Base-by-base conservation (phyloP, 306 rosid genomes). In the Hylodesmum podocarpum region DNA sequence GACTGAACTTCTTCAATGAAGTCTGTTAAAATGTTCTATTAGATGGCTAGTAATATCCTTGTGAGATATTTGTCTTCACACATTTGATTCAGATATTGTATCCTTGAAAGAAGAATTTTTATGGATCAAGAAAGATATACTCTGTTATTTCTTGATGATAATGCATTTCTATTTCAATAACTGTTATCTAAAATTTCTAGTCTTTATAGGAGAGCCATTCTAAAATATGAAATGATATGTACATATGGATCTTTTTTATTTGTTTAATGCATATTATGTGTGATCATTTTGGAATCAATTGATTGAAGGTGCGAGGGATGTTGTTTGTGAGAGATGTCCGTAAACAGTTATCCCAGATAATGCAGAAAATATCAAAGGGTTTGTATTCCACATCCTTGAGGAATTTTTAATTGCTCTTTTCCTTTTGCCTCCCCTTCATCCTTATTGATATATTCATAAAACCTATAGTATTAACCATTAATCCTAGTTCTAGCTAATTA, bases 261-360 rank as follows among this genome's bases (percentile, higher is more conserved):
- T 76, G n/a, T 72, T 74, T 40, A 41, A 46, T 41, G 40, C 77
- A 25, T 40, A 8, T 31, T 73, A 39, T 18, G 49, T 41, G 49
- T 80, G 64, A 76, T 78, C 76, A 55, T 57, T 67, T 39, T 67
- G 65, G 69, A 80, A 74, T 80, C 63, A 70, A 28, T 75, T 79
- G 53, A 71, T 81, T 88, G 86, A 74, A 95, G 99, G 96, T 92
- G 66, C 89, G 99, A 49, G 96, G 99, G 85, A 95, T 92, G 99
- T 18, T 66, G 82, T 95, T 92, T 87, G 97, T 91, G 79, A 89
- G 80, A 91, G 94, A 92, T 76, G 96, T 95, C 21, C 88, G 97
- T 53, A 95, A 88, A 85, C 97, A 95, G 71, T 83, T 95, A 66
- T 80, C 90, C 66, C 97, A 92, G 58, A 95, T 95, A 70, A 89